Percentiles rank a stretch among this genome's conserved stretches.
These are phyloP conservation scores for Boletus patriciae DNA, from an alignment of 768 basidiomycete species.

Conservation along the genomic window DNA sequence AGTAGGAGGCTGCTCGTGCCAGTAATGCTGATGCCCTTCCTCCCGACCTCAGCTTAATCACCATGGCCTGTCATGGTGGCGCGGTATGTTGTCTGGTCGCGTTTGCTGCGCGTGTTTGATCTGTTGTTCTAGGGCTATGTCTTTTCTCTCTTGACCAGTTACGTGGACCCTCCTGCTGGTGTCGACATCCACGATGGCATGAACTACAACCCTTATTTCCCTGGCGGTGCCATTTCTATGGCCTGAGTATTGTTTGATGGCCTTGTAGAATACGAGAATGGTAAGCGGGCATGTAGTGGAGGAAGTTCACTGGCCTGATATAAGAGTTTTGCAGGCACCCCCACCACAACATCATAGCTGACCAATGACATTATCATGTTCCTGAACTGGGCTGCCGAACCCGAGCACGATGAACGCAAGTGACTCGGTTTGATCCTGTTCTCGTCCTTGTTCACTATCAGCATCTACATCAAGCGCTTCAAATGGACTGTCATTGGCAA, in stretches of 20 bases:
- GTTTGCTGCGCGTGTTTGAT: neutral
- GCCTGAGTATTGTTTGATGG: constrained; percentile 95
- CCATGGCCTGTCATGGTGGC: constrained; percentile 97
- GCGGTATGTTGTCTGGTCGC: constrained; percentile 58
- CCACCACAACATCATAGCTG: constrained; percentile 97
- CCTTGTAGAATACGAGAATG: constrained; percentile 94
- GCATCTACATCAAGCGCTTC: constrained; percentile 91
- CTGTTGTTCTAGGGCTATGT: constrained; percentile 76
- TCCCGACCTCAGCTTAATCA: constrained; percentile 94
- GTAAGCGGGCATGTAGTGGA: constrained; percentile 40
- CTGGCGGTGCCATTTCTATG: constrained; percentile 98
- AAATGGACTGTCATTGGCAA: constrained; percentile 93
- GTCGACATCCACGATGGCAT: constrained; percentile 94
- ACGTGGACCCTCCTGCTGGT: constrained; percentile 93
- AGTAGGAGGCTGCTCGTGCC: constrained; percentile 95
- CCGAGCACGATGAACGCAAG: constrained; percentile 97
- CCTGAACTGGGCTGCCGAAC: constrained; percentile 96
- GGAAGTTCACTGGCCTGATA: constrained; percentile 4
- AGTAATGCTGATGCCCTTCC: constrained; percentile 93
- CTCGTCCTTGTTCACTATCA: constrained; percentile 76
- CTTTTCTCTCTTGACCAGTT: constrained; percentile 95
- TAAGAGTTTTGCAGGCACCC: constrained; percentile 62
- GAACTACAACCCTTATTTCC: constrained; percentile 99
- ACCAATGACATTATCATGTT: constrained; percentile 98
- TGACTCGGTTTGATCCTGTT: constrained; percentile 95